Conservation (phyloP, 108 stramenopile species). For the Nannochloropsis granulata region DNA sequence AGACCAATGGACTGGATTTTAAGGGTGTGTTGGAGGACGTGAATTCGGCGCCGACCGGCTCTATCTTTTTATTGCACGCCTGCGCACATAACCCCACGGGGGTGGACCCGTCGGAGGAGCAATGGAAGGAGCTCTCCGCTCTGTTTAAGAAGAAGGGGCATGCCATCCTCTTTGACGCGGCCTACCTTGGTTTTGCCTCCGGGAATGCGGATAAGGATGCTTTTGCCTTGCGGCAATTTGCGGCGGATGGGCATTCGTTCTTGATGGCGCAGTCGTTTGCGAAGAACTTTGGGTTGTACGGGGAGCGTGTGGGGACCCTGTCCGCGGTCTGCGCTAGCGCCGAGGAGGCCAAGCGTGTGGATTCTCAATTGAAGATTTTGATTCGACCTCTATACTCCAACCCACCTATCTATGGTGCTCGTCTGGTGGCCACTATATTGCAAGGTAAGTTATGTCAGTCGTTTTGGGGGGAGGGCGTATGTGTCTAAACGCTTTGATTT, state of each 20-base stretch:
- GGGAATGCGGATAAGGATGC: slow-evolving; percentile 90
- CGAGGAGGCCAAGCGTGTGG: slow-evolving; percentile 62
- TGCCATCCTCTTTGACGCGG: slow-evolving; percentile 82
- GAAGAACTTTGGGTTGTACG: slow-evolving; percentile 99
- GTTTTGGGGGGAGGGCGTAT: too few species aligned
- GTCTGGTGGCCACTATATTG: slow-evolving; percentile 80
- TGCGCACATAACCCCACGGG: slow-evolving; percentile 99
- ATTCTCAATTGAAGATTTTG: slow-evolving; percentile 74
- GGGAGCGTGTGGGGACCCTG: slow-evolving; percentile 83
- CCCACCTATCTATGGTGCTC: slow-evolving; percentile 83
- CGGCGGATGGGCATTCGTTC: slow-evolving; percentile 65
- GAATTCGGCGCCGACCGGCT: slow-evolving; percentile 55
- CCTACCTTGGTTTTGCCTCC: slow-evolving; percentile 95
- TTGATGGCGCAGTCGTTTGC: slow-evolving; percentile 86
- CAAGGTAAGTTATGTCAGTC: neutral
- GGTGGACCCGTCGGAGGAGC: slow-evolving; percentile 71
- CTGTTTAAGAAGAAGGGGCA: slow-evolving; percentile 56
- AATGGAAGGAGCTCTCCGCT: slow-evolving; percentile 68
- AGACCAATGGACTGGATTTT: slow-evolving; percentile 62
- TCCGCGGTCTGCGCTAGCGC: slow-evolving; percentile 58
- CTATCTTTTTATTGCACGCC: slow-evolving; percentile 81
- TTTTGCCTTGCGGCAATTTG: slow-evolving; percentile 66
- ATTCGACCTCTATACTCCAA: slow-evolving; percentile 92
- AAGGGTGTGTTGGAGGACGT: slow-evolving; percentile 61
- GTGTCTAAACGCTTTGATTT: too few species aligned